Evolutionary conservation across 768 basidiomycete genomes (phyloP), one percentile per base, ranked within the genome.

Genomic region (Rossbeevera mucosa): DNA sequence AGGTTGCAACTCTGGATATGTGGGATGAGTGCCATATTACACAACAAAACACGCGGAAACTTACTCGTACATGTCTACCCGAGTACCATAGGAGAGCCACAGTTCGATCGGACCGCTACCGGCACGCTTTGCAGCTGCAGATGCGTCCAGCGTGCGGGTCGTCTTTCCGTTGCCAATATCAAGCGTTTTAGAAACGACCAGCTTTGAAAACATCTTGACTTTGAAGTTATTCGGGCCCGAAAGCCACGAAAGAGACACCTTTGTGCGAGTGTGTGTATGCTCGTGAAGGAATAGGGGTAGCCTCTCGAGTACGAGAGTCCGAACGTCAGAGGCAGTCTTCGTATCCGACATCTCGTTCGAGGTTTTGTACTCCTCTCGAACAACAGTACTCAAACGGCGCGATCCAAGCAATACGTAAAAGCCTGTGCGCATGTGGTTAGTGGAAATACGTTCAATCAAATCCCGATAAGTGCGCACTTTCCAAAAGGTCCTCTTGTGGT

Each of bases 221-320:
- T 82, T 69, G 61, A 91, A 89, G 60, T 91, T 85, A 25, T 73
- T 71, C 5, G 77, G 72, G 4, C 76, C 72, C 18, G 77, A 81
- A 25, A 91, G 70, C 88, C 88, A 91, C 40, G 73, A 75, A 54
- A 78, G 80, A 1, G 85, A 76, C 8, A 90, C 77, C 31, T 73
- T 74, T 0, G 82, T 80, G 20, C 75, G 77, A 0, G 84, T 72
- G 64, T 88, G 85, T 0, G 80, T 82, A 50, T 94, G 88, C 61
- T 97, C 95, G 48, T 95, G 87, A 5, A 98, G 76, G 73, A 98
- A 97, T 26, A 99, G 72, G 0, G 94, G 91, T 18, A 96, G 72
- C 28, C 94, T 75, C 69, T 97, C 89, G 24, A 95, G 70, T 12
- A 94, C 82, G 31, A 91, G 74, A 2, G 74, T 59, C 3, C 82